A percentile compares a stretch with the other conserved stretches of the same genome.
Evolutionary conservation across 2,329 filamentous ascomycete species (phyloP).

Genomic region (Botryotinia narcissicola): DNA sequence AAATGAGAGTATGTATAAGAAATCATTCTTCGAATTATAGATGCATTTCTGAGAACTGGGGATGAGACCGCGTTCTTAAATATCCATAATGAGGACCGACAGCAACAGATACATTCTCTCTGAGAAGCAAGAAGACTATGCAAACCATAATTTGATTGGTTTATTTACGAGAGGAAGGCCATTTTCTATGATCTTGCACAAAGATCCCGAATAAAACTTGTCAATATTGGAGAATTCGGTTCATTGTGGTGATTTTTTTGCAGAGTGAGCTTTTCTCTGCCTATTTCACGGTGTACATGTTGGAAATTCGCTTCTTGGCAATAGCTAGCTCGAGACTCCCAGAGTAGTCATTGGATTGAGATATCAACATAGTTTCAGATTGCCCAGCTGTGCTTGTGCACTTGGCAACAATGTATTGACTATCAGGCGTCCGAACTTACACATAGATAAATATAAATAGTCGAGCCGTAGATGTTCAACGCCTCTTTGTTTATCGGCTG

Average conservation of each 20-base stretch:
- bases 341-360: neutral
- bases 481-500: neutral
- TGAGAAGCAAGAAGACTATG: neutral
- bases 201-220: no score
- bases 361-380: neutral
- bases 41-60: neutral
- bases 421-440: neutral
- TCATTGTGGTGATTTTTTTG: neutral
- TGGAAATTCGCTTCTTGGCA: conserved; percentile 1
- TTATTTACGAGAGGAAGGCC: neutral
- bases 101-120: neutral
- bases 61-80: neutral
- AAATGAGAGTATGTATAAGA: neutral
- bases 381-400: neutral
- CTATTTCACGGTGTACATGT: neutral
- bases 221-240: neutral
- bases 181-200: neutral
- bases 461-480: neutral
- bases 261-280: neutral
- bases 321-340: neutral
- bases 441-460: neutral
- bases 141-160: neutral
- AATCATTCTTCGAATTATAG: neutral
- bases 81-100: neutral
- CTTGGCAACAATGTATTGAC: neutral